phyloP scores from a whole-genome alignment of 257 asterid species.

The Thymus mandschuricus region DNA sequence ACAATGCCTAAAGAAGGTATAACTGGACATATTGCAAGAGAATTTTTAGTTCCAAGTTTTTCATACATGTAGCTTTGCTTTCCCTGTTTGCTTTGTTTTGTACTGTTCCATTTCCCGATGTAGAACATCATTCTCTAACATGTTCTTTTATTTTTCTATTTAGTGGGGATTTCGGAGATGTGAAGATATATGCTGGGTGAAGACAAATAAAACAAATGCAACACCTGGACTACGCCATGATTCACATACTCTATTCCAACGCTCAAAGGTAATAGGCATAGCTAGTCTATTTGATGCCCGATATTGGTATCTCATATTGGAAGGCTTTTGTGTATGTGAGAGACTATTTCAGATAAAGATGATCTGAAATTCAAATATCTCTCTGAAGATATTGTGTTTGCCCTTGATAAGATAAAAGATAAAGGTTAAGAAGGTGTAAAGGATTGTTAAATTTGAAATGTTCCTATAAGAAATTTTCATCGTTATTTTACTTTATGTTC shows the following conservation, averaged over 20 bases:
- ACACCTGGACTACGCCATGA: constrained; percentile 97
- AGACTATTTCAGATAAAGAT: constrained; percentile 14
- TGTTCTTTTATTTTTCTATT: constrained; percentile 29
- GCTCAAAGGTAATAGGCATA: constrained; percentile 71
- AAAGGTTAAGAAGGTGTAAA: neutral
- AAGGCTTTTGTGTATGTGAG: neutral
- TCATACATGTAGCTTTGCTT: constrained; percentile 10
- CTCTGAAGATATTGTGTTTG: constrained; percentile 2
- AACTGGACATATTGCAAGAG: constrained; percentile 13
- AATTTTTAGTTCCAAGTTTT: constrained; percentile 22
- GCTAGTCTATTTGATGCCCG: constrained; percentile 6
- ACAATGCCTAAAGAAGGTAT: constrained; percentile 94
- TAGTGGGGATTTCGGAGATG: constrained; percentile 99
- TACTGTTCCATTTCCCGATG: constrained; percentile 17
- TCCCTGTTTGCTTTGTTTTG: neutral
- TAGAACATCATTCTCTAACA: neutral
- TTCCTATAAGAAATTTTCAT: neutral
- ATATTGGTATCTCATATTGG: constrained; percentile 11
- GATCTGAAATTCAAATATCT: neutral
- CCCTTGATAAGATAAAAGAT: neutral
- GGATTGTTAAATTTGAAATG: neutral
- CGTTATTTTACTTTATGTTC: neutral
- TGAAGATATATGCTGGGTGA: constrained; percentile 99
- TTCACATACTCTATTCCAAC: constrained; percentile 93
- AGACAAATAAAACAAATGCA: constrained; percentile 90